Evolutionary conservation across 805 yeast genomes (phyloP).

Genomic region (Candida caryicola): DNA sequence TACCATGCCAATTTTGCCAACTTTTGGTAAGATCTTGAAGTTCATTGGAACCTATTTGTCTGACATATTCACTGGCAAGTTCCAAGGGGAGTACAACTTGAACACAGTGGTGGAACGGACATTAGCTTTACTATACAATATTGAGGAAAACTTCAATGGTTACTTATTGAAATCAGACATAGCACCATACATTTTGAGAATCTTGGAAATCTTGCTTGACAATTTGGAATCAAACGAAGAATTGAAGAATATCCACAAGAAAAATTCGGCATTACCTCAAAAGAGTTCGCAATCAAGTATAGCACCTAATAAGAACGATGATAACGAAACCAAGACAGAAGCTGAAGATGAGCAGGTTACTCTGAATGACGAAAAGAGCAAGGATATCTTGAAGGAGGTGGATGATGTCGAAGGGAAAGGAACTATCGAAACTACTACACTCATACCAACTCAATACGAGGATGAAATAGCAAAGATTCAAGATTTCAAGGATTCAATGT

Average conservation of each 20-base stretch:
- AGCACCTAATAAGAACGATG: neutral
- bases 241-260: slow-evolving; percentile 1
- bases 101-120: slow-evolving; percentile 48
- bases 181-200: slow-evolving; percentile 53
- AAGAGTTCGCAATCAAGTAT: neutral
- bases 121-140: slow-evolving; percentile 50
- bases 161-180: slow-evolving; percentile 63
- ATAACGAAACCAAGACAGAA: neutral
- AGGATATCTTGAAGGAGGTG: neutral
- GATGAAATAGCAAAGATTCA: slow-evolving; percentile 33
- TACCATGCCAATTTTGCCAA: slow-evolving; percentile 36
- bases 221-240: slow-evolving; percentile 15
- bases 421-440: neutral
- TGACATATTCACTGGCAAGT: slow-evolving; percentile 23
- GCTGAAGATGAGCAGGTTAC: neutral
- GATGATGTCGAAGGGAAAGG: neutral
- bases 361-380: neutral
- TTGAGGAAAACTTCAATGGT: slow-evolving; percentile 62
- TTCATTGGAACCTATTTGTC: slow-evolving; percentile 17
- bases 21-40: slow-evolving; percentile 28
- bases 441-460: neutral
- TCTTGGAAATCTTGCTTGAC: slow-evolving; percentile 47
- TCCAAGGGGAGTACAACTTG: slow-evolving; percentile 18
- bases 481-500: slow-evolving; percentile 50
- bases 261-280: neutral